Percentiles rank a stretch among this genome's conserved stretches.
phyloP scores from a whole-genome alignment of 306 rosid genomes.

The Astragalus membranaceus region DNA sequence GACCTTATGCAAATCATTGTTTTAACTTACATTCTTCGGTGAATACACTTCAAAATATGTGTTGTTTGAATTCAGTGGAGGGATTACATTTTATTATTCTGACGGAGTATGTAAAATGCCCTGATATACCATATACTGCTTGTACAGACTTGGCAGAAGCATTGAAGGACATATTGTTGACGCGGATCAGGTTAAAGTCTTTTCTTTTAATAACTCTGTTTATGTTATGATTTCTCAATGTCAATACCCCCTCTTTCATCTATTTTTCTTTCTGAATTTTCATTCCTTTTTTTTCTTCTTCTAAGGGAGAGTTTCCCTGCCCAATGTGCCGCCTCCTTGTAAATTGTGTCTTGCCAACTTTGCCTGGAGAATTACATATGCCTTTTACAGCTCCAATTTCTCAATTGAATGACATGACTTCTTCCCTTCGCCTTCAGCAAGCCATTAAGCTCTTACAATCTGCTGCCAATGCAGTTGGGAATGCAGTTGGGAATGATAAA shows the following conservation, averaged over 20 bases:
- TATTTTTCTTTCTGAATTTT: background rate
- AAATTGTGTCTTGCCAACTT: slow-evolving; percentile 76
- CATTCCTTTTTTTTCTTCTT: background rate
- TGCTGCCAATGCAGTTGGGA: slow-evolving; percentile 62
- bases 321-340: slow-evolving; percentile 96
- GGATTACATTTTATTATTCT: background rate
- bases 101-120: background rate
- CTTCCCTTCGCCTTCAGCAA: slow-evolving; percentile 43
- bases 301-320: slow-evolving; percentile 97
- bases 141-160: slow-evolving; percentile 71
- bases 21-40: background rate
- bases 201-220: background rate
- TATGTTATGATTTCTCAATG: background rate
- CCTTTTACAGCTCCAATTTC: slow-evolving; percentile 31
- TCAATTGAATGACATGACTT: slow-evolving; percentile 31
- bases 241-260: background rate
- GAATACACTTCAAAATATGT: background rate
- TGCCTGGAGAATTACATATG: slow-evolving; percentile 45
- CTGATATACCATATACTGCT: slow-evolving; percentile 10
- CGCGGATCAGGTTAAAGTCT: slow-evolving; percentile 70
- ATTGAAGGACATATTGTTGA: slow-evolving; percentile 95
- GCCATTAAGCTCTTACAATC: slow-evolving; percentile 65
- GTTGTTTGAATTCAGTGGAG: background rate
- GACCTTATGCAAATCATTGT: background rate
- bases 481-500: slow-evolving; percentile 42